Evolutionary conservation across 495 filamentous ascomycete genomes (phyloP).

Genomic region (Neurospora sp.): DNA sequence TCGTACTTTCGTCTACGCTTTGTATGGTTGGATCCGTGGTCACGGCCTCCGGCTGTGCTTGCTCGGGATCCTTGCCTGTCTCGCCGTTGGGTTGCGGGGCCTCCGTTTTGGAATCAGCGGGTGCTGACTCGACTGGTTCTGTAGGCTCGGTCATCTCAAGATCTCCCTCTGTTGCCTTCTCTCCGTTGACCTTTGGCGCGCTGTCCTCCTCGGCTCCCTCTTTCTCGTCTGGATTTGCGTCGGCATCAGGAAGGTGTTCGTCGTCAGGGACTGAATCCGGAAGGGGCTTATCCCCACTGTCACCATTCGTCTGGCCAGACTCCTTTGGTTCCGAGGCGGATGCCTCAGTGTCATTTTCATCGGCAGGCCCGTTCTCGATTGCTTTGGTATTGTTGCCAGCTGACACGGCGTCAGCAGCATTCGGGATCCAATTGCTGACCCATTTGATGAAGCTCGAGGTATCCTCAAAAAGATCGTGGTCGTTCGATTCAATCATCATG

Average conservation of each 20-base stretch:
- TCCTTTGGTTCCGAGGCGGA: not conserved
- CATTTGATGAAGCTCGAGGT: slow-evolving; percentile 18
- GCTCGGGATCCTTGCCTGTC: not conserved
- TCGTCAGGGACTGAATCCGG: not conserved
- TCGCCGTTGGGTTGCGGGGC: not conserved
- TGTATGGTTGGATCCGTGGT: not conserved
- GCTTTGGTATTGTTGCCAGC: not conserved
- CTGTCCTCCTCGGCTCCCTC: slow-evolving; percentile 1
- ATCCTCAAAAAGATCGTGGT: slow-evolving; percentile 41
- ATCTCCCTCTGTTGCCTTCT: slow-evolving; percentile 27
- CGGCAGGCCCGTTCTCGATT: not conserved
- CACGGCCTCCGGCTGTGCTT: not conserved
- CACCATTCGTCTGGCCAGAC: not conserved
- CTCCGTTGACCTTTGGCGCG: slow-evolving; percentile 9
- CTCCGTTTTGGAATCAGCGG: not conserved
- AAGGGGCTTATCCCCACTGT: not conserved
- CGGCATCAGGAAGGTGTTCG: not conserved
- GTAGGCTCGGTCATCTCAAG: slow-evolving; percentile 37
- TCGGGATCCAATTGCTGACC: slow-evolving; percentile 1
- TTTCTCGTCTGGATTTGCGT: slow-evolving; percentile 1
- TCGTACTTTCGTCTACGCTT: not conserved
- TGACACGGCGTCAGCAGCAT: not conserved
- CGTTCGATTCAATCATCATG: slow-evolving; percentile 43
- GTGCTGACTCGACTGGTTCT: not conserved
- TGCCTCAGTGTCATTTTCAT: not conserved